Base-by-base conservation (phyloP, 2,329 filamentous ascomycete genomes). In the Alternaria brassicicola region DNA sequence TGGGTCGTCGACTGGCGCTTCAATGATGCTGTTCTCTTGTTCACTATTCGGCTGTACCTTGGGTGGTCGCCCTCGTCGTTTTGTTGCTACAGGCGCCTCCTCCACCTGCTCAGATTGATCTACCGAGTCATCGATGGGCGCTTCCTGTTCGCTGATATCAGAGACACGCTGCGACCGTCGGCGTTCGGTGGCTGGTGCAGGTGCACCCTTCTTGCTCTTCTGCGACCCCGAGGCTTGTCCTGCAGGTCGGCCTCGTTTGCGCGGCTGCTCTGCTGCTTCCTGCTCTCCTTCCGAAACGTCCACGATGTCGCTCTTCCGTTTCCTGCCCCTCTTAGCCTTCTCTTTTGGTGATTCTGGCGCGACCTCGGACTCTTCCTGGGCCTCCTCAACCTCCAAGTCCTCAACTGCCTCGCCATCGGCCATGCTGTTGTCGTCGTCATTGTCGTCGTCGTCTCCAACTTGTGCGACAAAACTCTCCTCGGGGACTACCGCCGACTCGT, bases 401-500 rank as follows among this genome's bases (percentile, higher is more conserved):
- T 73, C 64, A 3, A 61, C 41, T 23, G 54, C 49, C 3, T 69
- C 63, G 8, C 61, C 68, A 15, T 58, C 65, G 30, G 65, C 59
- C 13, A 67, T 52, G 3, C 69, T 64, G 21, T n/a, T n/a, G n/a
- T n/a, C n/a, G n/a, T n/a, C n/a, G n/a, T n/a, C n/a, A n/a, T n/a
- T n/a, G n/a, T n/a, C n/a, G n/a, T n/a, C n/a, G n/a, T 75, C 75
- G 10, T 76, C 68, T 10, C 64, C 75, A 30, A 75, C 61, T 6
- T 67, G 68, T 15, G 61, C 70, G 15, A 68, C 50, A 8, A 71
- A 72, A 46, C 69, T 75, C 49, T 77, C 68, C 31, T 74, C 73
- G 5, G 47, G 62, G 39, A 66, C 25, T 25, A 67, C 45, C 1
- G 53, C 63, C 1, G 68, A 72, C 15, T 74, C 72, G 21, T 68